A percentile compares a stretch with the other conserved stretches of the same genome.
These are phyloP conservation scores for Sugiyamaella lignohabitans DNA, from an alignment of 805 yeast genomes.

Conservation along the genomic window DNA sequence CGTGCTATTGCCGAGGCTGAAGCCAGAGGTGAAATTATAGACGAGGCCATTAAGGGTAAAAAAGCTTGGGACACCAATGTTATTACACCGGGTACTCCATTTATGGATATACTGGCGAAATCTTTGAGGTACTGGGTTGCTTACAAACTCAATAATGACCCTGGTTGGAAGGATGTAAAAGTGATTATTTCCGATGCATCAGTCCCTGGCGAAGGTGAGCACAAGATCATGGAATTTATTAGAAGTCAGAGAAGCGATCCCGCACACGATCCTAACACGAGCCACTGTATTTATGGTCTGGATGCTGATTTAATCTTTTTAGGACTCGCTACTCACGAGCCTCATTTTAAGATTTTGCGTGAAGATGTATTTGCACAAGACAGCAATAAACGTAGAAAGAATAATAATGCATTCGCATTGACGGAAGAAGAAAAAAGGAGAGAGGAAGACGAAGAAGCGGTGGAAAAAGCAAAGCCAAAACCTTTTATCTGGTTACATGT, in stretches of 20 bases:
- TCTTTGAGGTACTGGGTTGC: slow-evolving; percentile 89
- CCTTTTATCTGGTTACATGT: slow-evolving; percentile 95
- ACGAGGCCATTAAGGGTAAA: slow-evolving; percentile 64
- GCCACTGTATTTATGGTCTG: slow-evolving; percentile 94
- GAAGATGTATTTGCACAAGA: slow-evolving; percentile 94
- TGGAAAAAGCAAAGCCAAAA: slow-evolving; percentile 29
- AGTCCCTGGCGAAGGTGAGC: slow-evolving; percentile 99
- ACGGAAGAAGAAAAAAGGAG: slow-evolving; percentile 28
- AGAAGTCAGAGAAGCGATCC: slow-evolving; percentile 85
- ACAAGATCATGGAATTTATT: slow-evolving; percentile 92
- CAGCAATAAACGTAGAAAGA: slow-evolving; percentile 35
- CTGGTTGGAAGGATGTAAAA: slow-evolving; percentile 88
- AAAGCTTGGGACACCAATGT: slow-evolving; percentile 90
- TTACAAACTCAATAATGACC: slow-evolving; percentile 77
- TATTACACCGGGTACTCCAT: slow-evolving; percentile 98
- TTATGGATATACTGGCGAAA: slow-evolving; percentile 83
- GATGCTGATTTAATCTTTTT: slow-evolving; percentile 97
- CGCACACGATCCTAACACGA: slow-evolving; percentile 82
- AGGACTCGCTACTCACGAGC: slow-evolving; percentile 96
- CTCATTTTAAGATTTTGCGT: slow-evolving; percentile 86
- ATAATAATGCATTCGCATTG: slow-evolving; percentile 41
- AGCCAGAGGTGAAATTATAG: slow-evolving; percentile 65
- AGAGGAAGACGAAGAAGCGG: slow-evolving; percentile 28
- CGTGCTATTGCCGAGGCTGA: slow-evolving; percentile 53
- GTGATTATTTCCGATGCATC: slow-evolving; percentile 91